These are phyloP conservation scores for Chlorophyllum brunneum DNA, from an alignment of 768 basidiomycete species.

Conservation along the genomic window DNA sequence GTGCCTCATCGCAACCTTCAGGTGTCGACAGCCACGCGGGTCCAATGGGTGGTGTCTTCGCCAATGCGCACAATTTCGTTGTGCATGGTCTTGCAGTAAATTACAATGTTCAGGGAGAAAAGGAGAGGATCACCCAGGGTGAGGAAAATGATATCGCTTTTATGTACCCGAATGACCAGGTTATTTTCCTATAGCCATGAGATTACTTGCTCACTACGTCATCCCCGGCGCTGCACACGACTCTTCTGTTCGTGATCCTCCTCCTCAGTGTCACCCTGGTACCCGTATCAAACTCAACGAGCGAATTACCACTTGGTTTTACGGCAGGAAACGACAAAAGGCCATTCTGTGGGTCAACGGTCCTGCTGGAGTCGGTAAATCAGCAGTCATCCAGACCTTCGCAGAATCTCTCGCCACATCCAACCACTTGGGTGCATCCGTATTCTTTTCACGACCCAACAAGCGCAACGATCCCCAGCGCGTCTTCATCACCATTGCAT, in stretches of 20 bases:
- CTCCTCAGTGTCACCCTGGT: neutral
- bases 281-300: neutral
- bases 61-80: too few relatives aligned
- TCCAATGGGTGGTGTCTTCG: too few relatives aligned
- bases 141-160: too few relatives aligned
- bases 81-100: too few relatives aligned
- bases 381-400: slow-evolving; percentile 3
- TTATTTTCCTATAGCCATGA: neutral
- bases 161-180: too few relatives aligned
- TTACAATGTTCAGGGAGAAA: too few relatives aligned
- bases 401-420: neutral
- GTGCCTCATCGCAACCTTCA: too few relatives aligned
- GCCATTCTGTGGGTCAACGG: slow-evolving; percentile 6
- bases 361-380: slow-evolving; percentile 11
- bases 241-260: neutral
- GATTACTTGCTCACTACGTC: neutral
- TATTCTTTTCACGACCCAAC: slow-evolving; percentile 6
- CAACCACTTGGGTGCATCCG: neutral
- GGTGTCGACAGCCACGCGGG: too few relatives aligned
- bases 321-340: neutral
- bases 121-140: too few relatives aligned
- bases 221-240: neutral
- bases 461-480: neutral
- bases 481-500: slow-evolving; percentile 1
- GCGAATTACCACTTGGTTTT: neutral